Evolutionary conservation across 108 stramenopile species (phyloP), one percentile per base, ranked within the genome.

Genomic region (Craspedostauros australis): DNA sequence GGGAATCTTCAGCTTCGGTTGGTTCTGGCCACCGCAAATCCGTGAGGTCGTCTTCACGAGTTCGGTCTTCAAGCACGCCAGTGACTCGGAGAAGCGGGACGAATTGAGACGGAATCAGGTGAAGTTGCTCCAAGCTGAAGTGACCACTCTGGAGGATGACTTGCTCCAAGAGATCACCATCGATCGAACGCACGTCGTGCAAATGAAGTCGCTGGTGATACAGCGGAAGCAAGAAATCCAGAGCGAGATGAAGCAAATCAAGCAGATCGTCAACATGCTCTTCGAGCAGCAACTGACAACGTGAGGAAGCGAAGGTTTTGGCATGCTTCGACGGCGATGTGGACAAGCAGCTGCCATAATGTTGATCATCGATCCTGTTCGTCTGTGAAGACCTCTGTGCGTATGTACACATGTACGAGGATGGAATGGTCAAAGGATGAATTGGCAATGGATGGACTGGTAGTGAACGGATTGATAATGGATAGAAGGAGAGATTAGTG

Each of bases 21-120:
- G 68, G 79, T 57, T 86, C 37, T 86, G 85, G 85, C 85, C 85
- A n/a, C 85, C 85, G 4, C 85, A 86, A 52, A 54, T 86, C 24
- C 64, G 81, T 19, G 79, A 80, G 15, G 36, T 45, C 14, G 28
- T 76, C 46, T 76, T 76, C 47, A 76, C 74, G 1, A 68, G 67
- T 62, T 59, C 51, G 9, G 58, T 76, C 23, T 42, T 39, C 3
- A 64, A 63, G 60, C 76, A 50, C 45, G 75, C 57, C 45, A 72
- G 40, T 44, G 81, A 66, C 48, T 59, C 47, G 21, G 75, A 60
- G 40, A 70, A 39, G 20, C 69, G 66, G 14, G 65, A 71, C 43
- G 75, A 70, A 32, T 46, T 57, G 44, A 39, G 79, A 47, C 66
- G 68, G 53, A 73, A 50, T 14, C 70, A 74, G 46, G 66, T 77